Conservation (phyloP, 75 land plant genomes). For the Larix kaempferi region DNA sequence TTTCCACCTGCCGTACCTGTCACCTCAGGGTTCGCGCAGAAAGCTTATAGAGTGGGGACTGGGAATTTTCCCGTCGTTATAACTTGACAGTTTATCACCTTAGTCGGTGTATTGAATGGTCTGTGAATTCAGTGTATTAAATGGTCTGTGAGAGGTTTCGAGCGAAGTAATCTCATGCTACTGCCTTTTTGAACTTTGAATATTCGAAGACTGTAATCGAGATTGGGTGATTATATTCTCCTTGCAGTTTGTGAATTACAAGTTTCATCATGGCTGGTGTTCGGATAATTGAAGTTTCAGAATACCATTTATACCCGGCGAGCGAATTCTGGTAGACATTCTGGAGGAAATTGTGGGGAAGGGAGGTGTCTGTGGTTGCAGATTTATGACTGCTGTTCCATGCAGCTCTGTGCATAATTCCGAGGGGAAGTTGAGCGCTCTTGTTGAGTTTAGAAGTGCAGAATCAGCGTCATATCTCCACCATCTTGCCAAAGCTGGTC, state of each 20-base stretch:
- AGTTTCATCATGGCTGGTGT: not conserved
- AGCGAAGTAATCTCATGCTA: too few relatives aligned
- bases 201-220: not conserved
- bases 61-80: too few relatives aligned
- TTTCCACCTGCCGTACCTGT: too few relatives aligned
- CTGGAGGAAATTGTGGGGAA: not conserved
- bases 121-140: too few relatives aligned
- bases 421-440: not conserved
- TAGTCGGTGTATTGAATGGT: too few relatives aligned
- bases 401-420: not conserved
- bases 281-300: not conserved
- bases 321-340: not conserved
- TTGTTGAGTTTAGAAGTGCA: not conserved
- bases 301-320: not conserved
- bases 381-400: not conserved
- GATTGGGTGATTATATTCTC: not conserved
- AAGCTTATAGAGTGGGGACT: too few relatives aligned
- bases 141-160: too few relatives aligned
- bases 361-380: not conserved
- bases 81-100: too few relatives aligned
- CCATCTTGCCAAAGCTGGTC: not conserved
- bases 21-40: too few relatives aligned
- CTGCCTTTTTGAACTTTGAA: too few relatives aligned
- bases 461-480: not conserved
- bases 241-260: not conserved